These are phyloP conservation scores for Fusarium albosuccineum DNA, from an alignment of 2,329 filamentous ascomycete species.

Conservation along the genomic window DNA sequence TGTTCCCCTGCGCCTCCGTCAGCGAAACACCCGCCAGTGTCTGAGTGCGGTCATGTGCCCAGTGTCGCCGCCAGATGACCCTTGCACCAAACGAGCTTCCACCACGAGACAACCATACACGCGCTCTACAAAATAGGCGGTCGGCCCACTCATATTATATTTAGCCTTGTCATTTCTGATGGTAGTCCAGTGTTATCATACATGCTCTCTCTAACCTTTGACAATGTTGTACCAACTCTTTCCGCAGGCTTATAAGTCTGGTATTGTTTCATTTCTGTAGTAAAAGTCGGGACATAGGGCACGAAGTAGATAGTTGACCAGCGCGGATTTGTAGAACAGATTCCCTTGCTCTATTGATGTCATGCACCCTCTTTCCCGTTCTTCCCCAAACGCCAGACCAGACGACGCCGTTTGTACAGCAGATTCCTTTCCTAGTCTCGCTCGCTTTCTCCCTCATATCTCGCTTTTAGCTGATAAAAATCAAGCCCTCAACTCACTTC, in stretches of 20 bases:
- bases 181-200: no score
- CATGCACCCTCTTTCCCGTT: slow-evolving; percentile 48
- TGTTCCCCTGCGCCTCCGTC: slow-evolving; percentile 39
- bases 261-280: no score
- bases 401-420: slow-evolving; percentile 45
- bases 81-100: slow-evolving; percentile 6
- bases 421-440: slow-evolving; percentile 18
- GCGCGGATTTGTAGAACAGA: no score
- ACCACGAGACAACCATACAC: slow-evolving; percentile 37
- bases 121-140: background rate
- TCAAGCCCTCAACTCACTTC: slow-evolving; percentile 4
- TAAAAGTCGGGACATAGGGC: no score
- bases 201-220: no score
- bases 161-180: no score
- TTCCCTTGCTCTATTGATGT: slow-evolving; percentile 10
- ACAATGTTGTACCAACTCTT: no score
- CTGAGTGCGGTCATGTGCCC: slow-evolving; percentile 40
- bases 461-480: background rate
- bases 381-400: slow-evolving; percentile 51
- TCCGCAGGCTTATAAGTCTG: no score
- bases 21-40: slow-evolving; percentile 27
- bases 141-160: no score
- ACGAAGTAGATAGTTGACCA: no score
- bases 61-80: slow-evolving; percentile 40
- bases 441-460: slow-evolving; percentile 22